A percentile compares a stretch with the other conserved stretches of the same genome.
Evolutionary conservation across 768 basidiomycete genomes (phyloP).

Genomic region (Baorangia bicolor): DNA sequence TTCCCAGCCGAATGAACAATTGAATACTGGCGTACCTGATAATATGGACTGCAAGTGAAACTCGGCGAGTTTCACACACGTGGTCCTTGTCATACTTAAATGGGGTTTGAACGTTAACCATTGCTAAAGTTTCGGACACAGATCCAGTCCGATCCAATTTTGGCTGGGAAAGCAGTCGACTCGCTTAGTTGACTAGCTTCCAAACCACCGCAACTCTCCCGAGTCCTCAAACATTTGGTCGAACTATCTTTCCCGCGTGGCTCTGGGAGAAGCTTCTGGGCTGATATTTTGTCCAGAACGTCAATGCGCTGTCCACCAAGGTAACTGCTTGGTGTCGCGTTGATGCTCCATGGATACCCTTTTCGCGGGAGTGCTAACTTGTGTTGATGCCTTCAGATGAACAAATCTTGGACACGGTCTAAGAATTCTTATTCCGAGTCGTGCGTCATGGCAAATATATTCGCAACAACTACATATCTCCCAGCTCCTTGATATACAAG

Average conservation of each 20-base stretch:
- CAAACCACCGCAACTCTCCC: conserved; percentile 28
- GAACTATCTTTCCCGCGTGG: conserved; percentile 72
- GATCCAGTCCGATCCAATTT: no score
- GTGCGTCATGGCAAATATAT: neutral
- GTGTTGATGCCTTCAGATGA: neutral
- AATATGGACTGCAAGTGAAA: no score
- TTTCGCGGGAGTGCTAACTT: neutral
- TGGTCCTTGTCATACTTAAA: no score
- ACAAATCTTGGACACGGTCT: neutral
- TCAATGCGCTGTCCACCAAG: conserved; percentile 89
- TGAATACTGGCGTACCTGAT: no score
- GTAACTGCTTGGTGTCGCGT: conserved; percentile 62
- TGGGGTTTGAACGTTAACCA: no score
- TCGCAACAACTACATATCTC: neutral
- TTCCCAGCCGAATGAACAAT: no score
- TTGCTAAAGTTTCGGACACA: no score
- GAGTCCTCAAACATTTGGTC: conserved; percentile 55
- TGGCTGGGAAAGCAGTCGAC: no score
- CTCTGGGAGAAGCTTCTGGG: conserved; percentile 39
- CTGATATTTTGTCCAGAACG: conserved; percentile 52
- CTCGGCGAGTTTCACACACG: no score
- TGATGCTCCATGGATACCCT: conserved; percentile 68
- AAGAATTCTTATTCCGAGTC: neutral
- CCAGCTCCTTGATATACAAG: neutral
- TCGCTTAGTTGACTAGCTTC: no score